A percentile compares a stretch with the other conserved stretches of the same genome.
phyloP scores from a whole-genome alignment of 2,329 filamentous ascomycete species.

The Aspergillus pseudonomiae region DNA sequence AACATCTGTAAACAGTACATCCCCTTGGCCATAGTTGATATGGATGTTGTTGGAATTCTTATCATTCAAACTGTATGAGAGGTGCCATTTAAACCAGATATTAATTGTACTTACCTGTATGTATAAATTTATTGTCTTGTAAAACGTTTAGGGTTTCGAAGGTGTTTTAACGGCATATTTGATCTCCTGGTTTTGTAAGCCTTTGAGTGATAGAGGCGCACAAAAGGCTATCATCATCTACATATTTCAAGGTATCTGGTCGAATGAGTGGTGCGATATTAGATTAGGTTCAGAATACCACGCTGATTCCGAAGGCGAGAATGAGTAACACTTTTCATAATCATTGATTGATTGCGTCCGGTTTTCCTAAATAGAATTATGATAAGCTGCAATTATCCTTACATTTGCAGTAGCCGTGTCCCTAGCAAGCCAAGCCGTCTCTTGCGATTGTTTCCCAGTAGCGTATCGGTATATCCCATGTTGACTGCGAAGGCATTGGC shows the following conservation, averaged over 20 bases:
- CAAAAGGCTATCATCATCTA: slow-evolving; percentile 1
- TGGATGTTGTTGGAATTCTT: slow-evolving; percentile 28
- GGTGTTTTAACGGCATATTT: slow-evolving; percentile 20
- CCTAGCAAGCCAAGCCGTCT: no score
- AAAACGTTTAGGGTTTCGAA: slow-evolving; percentile 20
- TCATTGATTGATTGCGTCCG: no score
- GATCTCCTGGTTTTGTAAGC: background rate
- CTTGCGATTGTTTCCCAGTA: no score
- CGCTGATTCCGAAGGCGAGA: no score
- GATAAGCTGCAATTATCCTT: no score
- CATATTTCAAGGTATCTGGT: background rate
- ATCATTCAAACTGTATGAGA: slow-evolving; percentile 18
- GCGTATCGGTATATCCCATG: no score
- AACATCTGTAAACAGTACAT: slow-evolving; percentile 23
- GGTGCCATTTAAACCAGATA: background rate
- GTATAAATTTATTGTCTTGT: slow-evolving; percentile 21
- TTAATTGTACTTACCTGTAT: slow-evolving; percentile 19
- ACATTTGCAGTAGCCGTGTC: no score
- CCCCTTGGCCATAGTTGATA: slow-evolving; percentile 21
- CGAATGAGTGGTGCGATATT: no score
- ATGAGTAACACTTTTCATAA: no score
- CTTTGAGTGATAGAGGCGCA: background rate
- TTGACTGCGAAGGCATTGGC: no score
- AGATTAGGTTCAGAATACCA: no score
- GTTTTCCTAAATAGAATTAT: no score